Evolutionary conservation across 1,284 basidiomycete species (phyloP), one percentile per base, ranked within the genome.

Genomic region (Farysia itapuensis): DNA sequence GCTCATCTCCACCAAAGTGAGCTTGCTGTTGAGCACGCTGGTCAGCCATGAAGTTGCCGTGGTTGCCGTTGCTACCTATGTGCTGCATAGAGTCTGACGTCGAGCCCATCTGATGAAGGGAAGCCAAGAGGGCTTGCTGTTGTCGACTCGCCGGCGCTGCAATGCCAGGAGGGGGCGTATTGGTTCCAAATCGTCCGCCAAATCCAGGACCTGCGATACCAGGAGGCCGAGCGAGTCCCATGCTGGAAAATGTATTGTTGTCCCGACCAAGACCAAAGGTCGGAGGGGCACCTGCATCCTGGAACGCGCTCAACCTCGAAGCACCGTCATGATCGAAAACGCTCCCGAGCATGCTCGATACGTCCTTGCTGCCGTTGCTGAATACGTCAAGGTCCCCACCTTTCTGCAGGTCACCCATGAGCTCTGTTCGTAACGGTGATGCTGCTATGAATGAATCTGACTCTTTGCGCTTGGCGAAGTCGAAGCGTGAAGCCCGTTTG

Each of bases 401-500:
- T 32, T 7, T 24, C 16, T 20, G 45, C 37, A 50, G 35, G 13
- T 36, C 35, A 32, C 46, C 43, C 38, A 51, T 53, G 29, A 66
- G 18, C n/a, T 63, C 48, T 4, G 51, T 49, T 19, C 63, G 46
- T 43, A 53, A 35, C 4, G 57, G 57, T 16, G 63, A 60, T 15
- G 39, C 50, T n/a, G 35, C 34, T 26, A 43, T 44, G 45, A 68
- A 53, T 11, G 51, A 50, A 20, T 57, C 61, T 24, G 57, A 59
- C 46, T 66, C 68, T 44, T 63, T 66, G 11, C 65, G 49, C 47
- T 65, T 70, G 30, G 70, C 66, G 50, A 72, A 72, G 25, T 61
- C 70, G 40, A 72, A 72, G 22, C 70, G 56, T 24, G 57, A 63
- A 4, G 64, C 65, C 19, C 61, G 50, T 43, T 60, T 64, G 14